Percentiles rank a stretch among this genome's conserved stretches.
Conservation (phyloP, 2,329 filamentous ascomycete genomes). For the Colletotrichum sp. region DNA sequence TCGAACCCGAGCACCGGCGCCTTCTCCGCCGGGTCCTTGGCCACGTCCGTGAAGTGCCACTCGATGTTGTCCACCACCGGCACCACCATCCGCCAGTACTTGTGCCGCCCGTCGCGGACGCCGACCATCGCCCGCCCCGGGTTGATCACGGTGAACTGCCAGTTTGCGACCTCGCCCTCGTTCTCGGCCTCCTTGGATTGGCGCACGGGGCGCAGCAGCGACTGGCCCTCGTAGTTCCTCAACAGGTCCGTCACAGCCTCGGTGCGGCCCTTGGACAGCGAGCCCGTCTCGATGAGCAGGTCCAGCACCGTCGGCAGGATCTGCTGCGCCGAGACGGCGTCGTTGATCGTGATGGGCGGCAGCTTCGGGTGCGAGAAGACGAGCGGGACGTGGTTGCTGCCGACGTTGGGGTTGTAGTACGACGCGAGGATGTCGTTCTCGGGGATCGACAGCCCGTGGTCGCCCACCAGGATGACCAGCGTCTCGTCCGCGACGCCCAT, state of each 20-base stretch:
- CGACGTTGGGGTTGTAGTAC: slow-evolving; percentile 48
- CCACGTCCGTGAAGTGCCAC: slow-evolving; percentile 23
- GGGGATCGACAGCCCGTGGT: slow-evolving; percentile 46
- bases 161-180: slow-evolving; percentile 33
- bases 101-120: slow-evolving; percentile 21
- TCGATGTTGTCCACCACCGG: slow-evolving; percentile 24
- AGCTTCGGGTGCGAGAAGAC: slow-evolving; percentile 48
- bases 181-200: background rate
- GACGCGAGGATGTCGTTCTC: slow-evolving; percentile 43
- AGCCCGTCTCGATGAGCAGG: slow-evolving; percentile 43
- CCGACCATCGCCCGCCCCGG: slow-evolving; percentile 25
- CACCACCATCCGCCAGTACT: slow-evolving; percentile 23
- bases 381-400: slow-evolving; percentile 47
- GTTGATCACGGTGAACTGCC: slow-evolving; percentile 62
- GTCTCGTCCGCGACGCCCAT: slow-evolving; percentile 48
- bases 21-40: slow-evolving; percentile 18
- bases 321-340: slow-evolving; percentile 44
- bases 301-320: slow-evolving; percentile 52
- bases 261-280: slow-evolving; percentile 35
- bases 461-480: slow-evolving; percentile 50
- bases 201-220: slow-evolving; percentile 46
- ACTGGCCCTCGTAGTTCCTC: slow-evolving; percentile 51
- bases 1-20: slow-evolving; percentile 15
- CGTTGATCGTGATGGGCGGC: slow-evolving; percentile 42
- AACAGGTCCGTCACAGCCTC: slow-evolving; percentile 41